phyloP scores from a whole-genome alignment of 345 rosid species.

The Eucalyptus regnans region DNA sequence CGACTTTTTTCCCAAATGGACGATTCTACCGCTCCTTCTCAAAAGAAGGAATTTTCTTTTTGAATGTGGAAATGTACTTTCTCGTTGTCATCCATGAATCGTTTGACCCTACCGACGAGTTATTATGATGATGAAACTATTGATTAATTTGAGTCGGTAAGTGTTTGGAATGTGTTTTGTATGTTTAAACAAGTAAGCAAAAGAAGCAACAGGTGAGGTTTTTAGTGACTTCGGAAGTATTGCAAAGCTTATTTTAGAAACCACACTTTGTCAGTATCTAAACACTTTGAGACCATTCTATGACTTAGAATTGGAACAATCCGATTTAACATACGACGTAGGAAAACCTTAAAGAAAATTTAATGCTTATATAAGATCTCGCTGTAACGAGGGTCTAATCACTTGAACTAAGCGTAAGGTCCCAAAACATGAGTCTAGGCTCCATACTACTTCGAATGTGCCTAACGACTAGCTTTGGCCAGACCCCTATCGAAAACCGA shows the following conservation, averaged over 20 bases:
- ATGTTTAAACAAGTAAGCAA: neutral
- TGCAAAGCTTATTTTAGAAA: neutral
- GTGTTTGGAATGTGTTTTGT: neutral
- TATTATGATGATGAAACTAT: neutral
- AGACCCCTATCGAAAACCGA: neutral
- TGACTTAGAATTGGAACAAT: neutral
- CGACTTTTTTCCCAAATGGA: neutral
- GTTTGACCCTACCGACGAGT: neutral
- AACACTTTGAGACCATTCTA: neutral
- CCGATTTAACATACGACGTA: neutral
- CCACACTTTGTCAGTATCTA: neutral
- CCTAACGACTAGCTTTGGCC: neutral
- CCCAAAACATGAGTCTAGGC: neutral
- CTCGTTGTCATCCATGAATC: neutral
- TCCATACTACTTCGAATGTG: neutral
- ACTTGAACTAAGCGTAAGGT: neutral
- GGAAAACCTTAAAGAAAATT: neutral
- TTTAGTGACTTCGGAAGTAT: neutral
- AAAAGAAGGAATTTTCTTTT: neutral
- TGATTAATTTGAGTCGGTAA: neutral
- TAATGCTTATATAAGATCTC: neutral
- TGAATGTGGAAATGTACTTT: neutral
- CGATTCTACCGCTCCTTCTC: neutral
- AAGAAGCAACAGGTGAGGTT: neutral
- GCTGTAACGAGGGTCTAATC: fast-evolving